A percentile compares a stretch with the other conserved stretches of the same genome.
These are phyloP conservation scores for Colletotrichum sp. DNA, from an alignment of 2,329 filamentous ascomycete genomes.

Conservation along the genomic window DNA sequence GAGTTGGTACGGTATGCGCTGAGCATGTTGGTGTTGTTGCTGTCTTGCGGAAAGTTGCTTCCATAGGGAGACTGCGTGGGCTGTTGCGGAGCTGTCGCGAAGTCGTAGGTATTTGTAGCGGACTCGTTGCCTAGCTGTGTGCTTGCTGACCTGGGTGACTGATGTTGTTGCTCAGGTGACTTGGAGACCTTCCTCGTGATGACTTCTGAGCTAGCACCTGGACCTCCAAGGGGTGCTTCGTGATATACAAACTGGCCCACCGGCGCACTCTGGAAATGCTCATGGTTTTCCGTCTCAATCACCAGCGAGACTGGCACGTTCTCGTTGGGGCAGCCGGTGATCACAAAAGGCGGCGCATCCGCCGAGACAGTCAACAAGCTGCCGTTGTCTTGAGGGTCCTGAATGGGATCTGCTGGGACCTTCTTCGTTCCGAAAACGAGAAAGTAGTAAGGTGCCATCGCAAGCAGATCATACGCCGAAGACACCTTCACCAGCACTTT, in stretches of 20 bases:
- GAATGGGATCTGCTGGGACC: slow-evolving; percentile 67
- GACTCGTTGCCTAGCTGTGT: slow-evolving; percentile 38
- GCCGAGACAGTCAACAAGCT: slow-evolving; percentile 75
- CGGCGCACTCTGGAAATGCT: slow-evolving; percentile 56
- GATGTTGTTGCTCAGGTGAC: slow-evolving; percentile 54
- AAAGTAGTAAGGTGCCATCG: slow-evolving; percentile 64
- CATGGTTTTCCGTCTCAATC: slow-evolving; percentile 56
- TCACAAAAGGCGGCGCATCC: slow-evolving; percentile 68
- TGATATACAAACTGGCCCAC: slow-evolving; percentile 53
- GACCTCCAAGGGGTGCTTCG: slow-evolving; percentile 33
- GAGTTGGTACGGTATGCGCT: slow-evolving; percentile 58
- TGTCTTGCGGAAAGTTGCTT: slow-evolving; percentile 43
- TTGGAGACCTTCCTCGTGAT: slow-evolving; percentile 44
- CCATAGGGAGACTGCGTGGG: slow-evolving; percentile 34
- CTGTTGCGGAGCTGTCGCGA: slow-evolving; percentile 54
- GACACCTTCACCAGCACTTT: slow-evolving; percentile 77
- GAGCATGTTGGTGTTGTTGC: slow-evolving; percentile 58
- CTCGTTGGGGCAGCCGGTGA: slow-evolving; percentile 53
- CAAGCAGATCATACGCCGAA: slow-evolving; percentile 73
- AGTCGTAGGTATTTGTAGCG: slow-evolving; percentile 61
- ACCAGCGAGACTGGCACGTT: slow-evolving; percentile 62
- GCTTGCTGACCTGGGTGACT: slow-evolving; percentile 28
- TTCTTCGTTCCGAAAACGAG: slow-evolving; percentile 82
- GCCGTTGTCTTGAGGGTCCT: slow-evolving; percentile 60
- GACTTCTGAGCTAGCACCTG: slow-evolving; percentile 40